Evolutionary conservation across 768 basidiomycete genomes (phyloP).

Genomic region (Favolaschia claudopus): DNA sequence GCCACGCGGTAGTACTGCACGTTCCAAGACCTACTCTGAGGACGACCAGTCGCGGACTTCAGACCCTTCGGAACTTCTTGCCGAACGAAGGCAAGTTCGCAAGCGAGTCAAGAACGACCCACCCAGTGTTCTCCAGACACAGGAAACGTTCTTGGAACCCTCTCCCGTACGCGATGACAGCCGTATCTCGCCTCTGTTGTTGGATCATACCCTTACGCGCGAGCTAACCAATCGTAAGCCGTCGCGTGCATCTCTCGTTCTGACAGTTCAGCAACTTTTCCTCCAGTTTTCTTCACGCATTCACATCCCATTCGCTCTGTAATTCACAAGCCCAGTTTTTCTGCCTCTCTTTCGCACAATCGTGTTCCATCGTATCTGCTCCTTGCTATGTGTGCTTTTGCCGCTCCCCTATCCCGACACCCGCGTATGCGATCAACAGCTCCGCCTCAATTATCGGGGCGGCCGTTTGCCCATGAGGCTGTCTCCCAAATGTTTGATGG

Average conservation of each 20-base stretch:
- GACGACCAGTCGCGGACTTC: constrained; percentile 36
- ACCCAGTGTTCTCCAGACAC: constrained; percentile 44
- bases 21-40: constrained; percentile 16
- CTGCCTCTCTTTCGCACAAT: constrained; percentile 68
- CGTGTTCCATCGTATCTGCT: constrained; percentile 75
- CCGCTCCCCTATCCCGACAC: constrained; percentile 77
- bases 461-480: constrained; percentile 59
- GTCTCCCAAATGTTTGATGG: constrained; percentile 75
- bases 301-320: constrained; percentile 80
- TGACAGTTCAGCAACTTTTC: constrained; percentile 16
- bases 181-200: constrained; percentile 50
- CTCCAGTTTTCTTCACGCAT: constrained; percentile 82
- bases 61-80: constrained; percentile 23
- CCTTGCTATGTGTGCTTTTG: constrained; percentile 78
- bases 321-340: constrained; percentile 82
- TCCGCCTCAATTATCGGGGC: constrained; percentile 46
- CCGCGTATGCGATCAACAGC: constrained; percentile 61
- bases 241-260: constrained; percentile 16
- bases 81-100: constrained; percentile 47
- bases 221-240: constrained; percentile 78
- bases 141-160: constrained; percentile 46
- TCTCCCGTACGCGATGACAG: constrained; percentile 45
- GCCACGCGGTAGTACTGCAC: constrained; percentile 13
- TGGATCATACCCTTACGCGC: constrained; percentile 70
- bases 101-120: constrained; percentile 60